These are phyloP conservation scores for Lasiosphaeria miniovina DNA, from an alignment of 495 filamentous ascomycete species.

Conservation along the genomic window DNA sequence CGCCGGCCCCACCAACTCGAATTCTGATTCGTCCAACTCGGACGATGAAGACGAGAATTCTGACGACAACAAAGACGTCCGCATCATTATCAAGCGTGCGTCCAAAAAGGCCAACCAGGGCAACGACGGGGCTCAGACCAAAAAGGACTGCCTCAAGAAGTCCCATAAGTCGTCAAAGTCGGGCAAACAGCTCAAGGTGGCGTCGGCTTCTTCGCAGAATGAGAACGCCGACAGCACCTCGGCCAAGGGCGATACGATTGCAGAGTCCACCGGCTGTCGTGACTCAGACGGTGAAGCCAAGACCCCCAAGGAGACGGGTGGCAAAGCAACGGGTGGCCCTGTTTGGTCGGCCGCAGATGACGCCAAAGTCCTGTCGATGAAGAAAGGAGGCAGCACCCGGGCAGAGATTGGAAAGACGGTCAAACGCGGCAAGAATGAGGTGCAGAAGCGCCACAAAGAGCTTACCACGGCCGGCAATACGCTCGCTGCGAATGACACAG, in stretches of 20 bases:
- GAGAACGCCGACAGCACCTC: too few relatives aligned
- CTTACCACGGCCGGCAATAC: constrained; percentile 8
- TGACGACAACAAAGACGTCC: neutral
- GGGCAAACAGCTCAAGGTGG: too few relatives aligned
- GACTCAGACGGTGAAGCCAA: neutral
- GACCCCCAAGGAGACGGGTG: neutral
- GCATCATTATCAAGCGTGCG: neutral
- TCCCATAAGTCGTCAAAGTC: too few relatives aligned
- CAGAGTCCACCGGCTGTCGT: too few relatives aligned
- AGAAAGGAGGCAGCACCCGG: constrained; percentile 19
- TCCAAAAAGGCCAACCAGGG: too few relatives aligned
- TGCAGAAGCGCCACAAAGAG: constrained; percentile 19
- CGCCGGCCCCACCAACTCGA: constrained; percentile 2
- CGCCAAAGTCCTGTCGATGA: constrained; percentile 25
- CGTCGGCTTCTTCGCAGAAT: too few relatives aligned
- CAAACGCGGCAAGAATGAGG: constrained; percentile 16
- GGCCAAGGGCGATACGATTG: too few relatives aligned
- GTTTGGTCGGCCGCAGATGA: constrained; percentile 19
- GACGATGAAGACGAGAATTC: neutral
- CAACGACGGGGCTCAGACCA: too few relatives aligned
- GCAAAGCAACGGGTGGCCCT: neutral
- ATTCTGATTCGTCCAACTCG: neutral
- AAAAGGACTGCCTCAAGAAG: too few relatives aligned
- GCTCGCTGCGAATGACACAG: constrained; percentile 3
- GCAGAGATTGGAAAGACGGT: constrained; percentile 19